A percentile compares a stretch with the other conserved stretches of the same genome.
phyloP scores from a whole-genome alignment of 1,284 basidiomycete genomes.

The Leccinum pachyderme region DNA sequence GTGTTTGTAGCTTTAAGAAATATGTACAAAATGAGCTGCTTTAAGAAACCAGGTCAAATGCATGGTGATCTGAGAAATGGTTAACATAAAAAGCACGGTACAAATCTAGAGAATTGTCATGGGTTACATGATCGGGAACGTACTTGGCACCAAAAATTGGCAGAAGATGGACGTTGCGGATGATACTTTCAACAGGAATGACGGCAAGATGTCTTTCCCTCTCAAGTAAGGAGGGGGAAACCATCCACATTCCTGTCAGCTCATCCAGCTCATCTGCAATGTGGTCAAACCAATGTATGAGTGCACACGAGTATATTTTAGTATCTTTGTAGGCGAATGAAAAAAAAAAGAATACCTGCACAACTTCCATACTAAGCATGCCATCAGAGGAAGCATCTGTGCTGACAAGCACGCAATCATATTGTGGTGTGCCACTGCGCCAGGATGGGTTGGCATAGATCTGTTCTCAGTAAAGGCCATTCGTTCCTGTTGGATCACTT shows the following conservation, averaged over 20 bases:
- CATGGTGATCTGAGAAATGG: conserved; percentile 2
- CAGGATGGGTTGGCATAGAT: neutral
- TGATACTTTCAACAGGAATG: conserved; percentile 2
- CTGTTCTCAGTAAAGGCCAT: neutral
- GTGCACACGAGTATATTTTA: neutral
- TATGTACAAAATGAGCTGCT: too few relatives aligned
- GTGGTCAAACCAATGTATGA: conserved; percentile 8
- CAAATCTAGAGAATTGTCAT: neutral
- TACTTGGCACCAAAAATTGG: neutral
- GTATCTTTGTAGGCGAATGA: neutral
- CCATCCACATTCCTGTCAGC: conserved; percentile 12
- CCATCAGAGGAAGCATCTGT: neutral
- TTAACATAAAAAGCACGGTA: neutral
- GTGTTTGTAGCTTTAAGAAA: too few relatives aligned
- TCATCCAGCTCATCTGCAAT: conserved; percentile 1
- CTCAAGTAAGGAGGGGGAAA: neutral
- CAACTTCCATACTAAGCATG: conserved; percentile 4
- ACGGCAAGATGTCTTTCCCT: conserved; percentile 1
- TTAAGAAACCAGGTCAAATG: neutral
- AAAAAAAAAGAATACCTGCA: neutral
- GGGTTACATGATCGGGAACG: neutral
- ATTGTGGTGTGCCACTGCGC: neutral
- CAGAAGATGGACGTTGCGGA: neutral
- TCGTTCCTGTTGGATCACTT: conserved; percentile 1
- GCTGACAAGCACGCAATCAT: conserved; percentile 2